Evolutionary conservation across 768 basidiomycete species (phyloP), one percentile per base, ranked within the genome.

Genomic region (Hortiboletus campestris): DNA sequence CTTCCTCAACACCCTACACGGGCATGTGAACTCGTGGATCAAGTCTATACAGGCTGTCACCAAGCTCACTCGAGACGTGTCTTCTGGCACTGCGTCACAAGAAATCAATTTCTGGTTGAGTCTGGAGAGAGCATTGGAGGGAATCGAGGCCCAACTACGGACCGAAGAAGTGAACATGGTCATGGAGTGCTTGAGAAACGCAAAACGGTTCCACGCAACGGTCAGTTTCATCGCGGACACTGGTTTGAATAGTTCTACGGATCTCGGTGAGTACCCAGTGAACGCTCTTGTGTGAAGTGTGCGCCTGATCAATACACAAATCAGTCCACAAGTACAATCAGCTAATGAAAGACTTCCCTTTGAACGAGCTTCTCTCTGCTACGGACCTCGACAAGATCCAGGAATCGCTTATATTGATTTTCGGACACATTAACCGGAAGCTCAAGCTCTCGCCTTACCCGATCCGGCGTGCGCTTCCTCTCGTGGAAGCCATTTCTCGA

Each of bases 21-120:
- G 82, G 10, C 92, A 98, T 60, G 96, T 98, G 58, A 98, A 98
- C 70, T 80, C 85, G 14, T 99, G 97, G 97, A 97, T 98, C 76
- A 97, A 97, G 74, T 88, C 94, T 31, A 96, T 98, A 52, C 97
- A 98, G 71, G 84, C 89, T 0, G 94, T 98, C 48, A 98, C 97
- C 7, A 97, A 96, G 69, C 83, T 99, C n/a, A 87, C 84, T 2
- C 80, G 97, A 22, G 96, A 98, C 64, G 96, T 98, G 32, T 80
- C 86, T 1, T 91, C 91, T 6, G 96, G 96, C 2, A 98, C 96
- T 0, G 96, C 97, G 2, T 95, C 93, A 0, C 97, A 99, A 67
- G 97, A 98, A 71, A 94, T 99, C 78, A 98, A 98, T 72, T 98
- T 99, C 66, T 98, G 97, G 97, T 78, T 98, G 22, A 91, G 88